These are phyloP conservation scores for Acarospora socialis DNA, from an alignment of 2,329 filamentous ascomycete species.

Conservation along the genomic window DNA sequence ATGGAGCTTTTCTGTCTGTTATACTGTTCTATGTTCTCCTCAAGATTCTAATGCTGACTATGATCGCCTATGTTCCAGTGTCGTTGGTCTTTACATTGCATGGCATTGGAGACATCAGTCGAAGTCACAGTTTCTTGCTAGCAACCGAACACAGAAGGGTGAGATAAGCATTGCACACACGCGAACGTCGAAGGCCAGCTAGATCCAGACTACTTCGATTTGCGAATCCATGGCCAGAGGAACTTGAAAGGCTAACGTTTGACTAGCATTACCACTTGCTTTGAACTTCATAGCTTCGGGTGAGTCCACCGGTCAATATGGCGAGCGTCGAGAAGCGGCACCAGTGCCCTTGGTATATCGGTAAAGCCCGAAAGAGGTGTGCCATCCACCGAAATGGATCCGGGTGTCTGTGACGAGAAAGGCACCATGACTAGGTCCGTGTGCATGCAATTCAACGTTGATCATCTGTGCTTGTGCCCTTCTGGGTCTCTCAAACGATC, in stretches of 20 bases:
- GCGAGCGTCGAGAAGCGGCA: conserved; percentile 45
- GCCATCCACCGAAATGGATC: conserved; percentile 13
- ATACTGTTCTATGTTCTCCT: conserved; percentile 8
- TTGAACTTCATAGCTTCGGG: conserved; percentile 84
- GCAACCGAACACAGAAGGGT: conserved; percentile 77
- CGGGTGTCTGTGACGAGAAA: conserved; percentile 12
- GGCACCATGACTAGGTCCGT: conserved; percentile 24
- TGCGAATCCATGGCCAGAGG: conserved; percentile 1
- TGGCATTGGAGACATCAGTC: conserved; percentile 46
- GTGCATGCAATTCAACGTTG: conserved; percentile 18
- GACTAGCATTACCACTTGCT: conserved; percentile 59
- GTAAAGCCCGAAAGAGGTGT: background rate
- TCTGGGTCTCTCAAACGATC: no score
- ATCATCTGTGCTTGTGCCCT: conserved; percentile 2
- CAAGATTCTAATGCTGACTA: background rate
- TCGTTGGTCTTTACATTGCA: conserved; percentile 46
- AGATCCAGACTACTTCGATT: conserved; percentile 1
- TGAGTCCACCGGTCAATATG: conserved; percentile 43
- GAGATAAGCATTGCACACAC: conserved; percentile 27
- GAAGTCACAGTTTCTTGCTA: conserved; percentile 57
- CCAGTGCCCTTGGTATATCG: conserved; percentile 25
- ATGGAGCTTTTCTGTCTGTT: conserved; percentile 59
- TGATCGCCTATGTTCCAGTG: conserved; percentile 28
- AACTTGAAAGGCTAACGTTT: no score
- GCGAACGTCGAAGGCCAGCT: no score